Conservation (phyloP, 2,329 filamentous ascomycete genomes). For the Metarhizium brunneum region DNA sequence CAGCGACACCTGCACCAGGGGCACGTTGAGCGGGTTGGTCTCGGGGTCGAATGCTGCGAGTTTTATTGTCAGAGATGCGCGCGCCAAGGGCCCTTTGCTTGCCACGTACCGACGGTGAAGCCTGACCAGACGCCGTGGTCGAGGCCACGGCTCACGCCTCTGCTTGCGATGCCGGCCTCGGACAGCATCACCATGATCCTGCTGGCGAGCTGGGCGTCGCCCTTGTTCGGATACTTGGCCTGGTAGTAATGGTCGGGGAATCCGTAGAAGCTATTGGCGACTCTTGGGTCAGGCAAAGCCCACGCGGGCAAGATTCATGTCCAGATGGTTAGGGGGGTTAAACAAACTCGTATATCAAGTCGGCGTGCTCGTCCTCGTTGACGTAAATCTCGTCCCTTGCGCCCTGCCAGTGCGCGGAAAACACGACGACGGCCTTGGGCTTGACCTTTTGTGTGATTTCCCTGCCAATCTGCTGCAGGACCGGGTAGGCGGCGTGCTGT, state of each 20-base stretch:
- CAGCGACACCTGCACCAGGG: conserved; percentile 64
- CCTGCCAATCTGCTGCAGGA: conserved; percentile 54
- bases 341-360: conserved; percentile 12
- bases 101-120: too few species aligned
- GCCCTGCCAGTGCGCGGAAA: conserved; percentile 71
- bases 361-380: conserved; percentile 40
- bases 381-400: conserved; percentile 46
- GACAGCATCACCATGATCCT: conserved; percentile 46
- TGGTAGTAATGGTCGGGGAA: conserved; percentile 63
- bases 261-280: conserved; percentile 49
- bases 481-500: conserved; percentile 55
- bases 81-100: too few species aligned
- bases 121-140: conserved; percentile 48
- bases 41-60: conserved; percentile 47
- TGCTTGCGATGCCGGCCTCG: conserved; percentile 47
- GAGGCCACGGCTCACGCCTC: conserved; percentile 53
- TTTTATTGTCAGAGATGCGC: too few species aligned
- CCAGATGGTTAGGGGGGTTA: conserved; percentile 19
- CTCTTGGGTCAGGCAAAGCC: too few species aligned
- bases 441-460: conserved; percentile 64
- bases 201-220: conserved; percentile 49
- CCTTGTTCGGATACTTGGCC: conserved; percentile 55
- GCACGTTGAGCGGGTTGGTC: conserved; percentile 52
- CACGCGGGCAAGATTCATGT: too few species aligned
- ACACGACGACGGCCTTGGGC: conserved; percentile 64